Conservation (phyloP, 2,329 filamentous ascomycete genomes). For the Botrytis galanthina region DNA sequence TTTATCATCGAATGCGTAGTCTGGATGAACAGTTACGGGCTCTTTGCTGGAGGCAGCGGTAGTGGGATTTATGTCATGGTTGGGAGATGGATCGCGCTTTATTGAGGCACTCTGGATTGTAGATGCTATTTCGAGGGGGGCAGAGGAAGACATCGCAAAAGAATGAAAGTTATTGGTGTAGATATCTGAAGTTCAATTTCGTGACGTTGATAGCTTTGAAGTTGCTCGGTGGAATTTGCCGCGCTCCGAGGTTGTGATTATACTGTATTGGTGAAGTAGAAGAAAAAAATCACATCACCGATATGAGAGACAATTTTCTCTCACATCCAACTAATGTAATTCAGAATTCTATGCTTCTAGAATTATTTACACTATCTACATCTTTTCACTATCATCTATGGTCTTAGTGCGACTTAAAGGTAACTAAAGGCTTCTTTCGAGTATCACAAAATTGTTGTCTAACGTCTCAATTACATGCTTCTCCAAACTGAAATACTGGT, state of each 20-base stretch:
- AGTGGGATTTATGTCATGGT: conserved; percentile 76
- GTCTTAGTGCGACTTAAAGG: neutral
- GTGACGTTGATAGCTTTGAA: conserved; percentile 6
- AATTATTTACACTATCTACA: neutral
- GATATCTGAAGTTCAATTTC: conserved; percentile 7
- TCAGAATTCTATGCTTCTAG: neutral
- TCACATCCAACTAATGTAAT: neutral
- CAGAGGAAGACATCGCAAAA: conserved; percentile 34
- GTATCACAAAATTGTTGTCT: neutral
- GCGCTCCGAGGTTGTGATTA: neutral
- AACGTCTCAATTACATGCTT: neutral
- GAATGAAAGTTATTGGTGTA: neutral
- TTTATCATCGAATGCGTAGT: conserved; percentile 42
- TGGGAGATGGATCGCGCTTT: conserved; percentile 66
- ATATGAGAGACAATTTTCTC: neutral
- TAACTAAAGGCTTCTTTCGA: no score
- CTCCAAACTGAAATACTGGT: neutral
- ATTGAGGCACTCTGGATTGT: conserved; percentile 80
- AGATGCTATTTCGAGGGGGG: conserved; percentile 68
- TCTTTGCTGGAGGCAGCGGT: conserved; percentile 68
- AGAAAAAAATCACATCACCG: neutral
- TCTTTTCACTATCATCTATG: neutral
- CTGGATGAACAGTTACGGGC: conserved; percentile 50
- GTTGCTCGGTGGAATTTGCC: conserved; percentile 8
- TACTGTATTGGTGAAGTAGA: neutral